A percentile compares a stretch with the other conserved stretches of the same genome.
phyloP scores from a whole-genome alignment of 2,329 filamentous ascomycete species.

The Ophiocordyceps camponoti-saundersi region DNA sequence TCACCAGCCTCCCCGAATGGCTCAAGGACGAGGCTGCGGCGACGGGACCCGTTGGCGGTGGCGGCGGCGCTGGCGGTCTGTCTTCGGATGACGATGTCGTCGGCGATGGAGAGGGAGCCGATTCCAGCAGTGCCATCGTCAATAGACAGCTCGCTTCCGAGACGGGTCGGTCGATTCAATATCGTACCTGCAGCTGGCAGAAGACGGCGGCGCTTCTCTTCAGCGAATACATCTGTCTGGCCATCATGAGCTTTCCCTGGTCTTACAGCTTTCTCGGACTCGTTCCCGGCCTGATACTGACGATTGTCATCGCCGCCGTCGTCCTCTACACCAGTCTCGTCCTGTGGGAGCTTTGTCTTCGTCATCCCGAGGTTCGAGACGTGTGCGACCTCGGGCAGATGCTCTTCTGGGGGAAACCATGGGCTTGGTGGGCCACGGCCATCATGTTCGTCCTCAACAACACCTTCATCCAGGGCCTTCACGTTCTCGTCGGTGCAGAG shows the following conservation, averaged over 20 bases:
- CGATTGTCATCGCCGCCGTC: conserved; percentile 55
- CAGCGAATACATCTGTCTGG: conserved; percentile 84
- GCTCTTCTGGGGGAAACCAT: conserved; percentile 72
- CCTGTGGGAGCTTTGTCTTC: conserved; percentile 71
- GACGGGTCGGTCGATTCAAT: conserved; percentile 66
- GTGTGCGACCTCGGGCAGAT: conserved; percentile 93
- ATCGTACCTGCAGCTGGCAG: conserved; percentile 85
- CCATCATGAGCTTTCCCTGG: conserved; percentile 92
- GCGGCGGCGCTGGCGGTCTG: background rate
- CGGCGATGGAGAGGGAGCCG: background rate
- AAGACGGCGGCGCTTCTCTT: conserved; percentile 88
- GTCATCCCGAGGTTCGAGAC: conserved; percentile 80
- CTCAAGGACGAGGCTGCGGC: conserved; percentile 10
- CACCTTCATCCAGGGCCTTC: conserved; percentile 71
- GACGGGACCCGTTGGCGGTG: conserved; percentile 21
- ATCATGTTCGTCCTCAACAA: conserved; percentile 91
- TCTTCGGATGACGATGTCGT: background rate
- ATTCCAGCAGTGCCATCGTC: conserved; percentile 21
- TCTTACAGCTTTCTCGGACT: conserved; percentile 79
- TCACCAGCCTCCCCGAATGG: conserved; percentile 25
- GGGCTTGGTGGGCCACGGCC: conserved; percentile 52
- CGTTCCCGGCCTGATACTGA: conserved; percentile 70
- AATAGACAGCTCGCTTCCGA: conserved; percentile 59
- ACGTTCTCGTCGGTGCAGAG: conserved; percentile 70
- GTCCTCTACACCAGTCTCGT: conserved; percentile 59